A percentile compares a stretch with the other conserved stretches of the same genome.
Conservation (phyloP, 2,329 filamentous ascomycete genomes). For the Cadophora sp. region DNA sequence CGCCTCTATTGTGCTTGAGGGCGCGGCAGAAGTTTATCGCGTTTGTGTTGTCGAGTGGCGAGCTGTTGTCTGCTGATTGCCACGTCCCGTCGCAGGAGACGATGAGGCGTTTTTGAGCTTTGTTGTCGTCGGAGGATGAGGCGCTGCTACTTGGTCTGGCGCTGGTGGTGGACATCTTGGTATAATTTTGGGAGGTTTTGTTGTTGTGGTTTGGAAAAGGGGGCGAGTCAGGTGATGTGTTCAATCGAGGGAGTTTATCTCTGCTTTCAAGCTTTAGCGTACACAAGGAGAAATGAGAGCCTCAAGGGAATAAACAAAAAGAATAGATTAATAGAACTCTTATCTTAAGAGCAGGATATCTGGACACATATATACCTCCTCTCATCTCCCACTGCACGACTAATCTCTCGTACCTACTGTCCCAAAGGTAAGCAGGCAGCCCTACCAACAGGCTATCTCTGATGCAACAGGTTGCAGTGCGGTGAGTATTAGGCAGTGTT, state of each 20-base stretch:
- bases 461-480: neutral
- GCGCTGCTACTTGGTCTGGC: neutral
- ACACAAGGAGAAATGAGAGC: neutral
- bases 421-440: neutral
- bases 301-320: neutral
- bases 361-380: neutral
- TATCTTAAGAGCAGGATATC: neutral
- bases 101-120: slow-evolving; percentile 16
- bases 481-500: neutral
- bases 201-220: neutral
- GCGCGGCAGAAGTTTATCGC: slow-evolving; percentile 22
- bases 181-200: neutral
- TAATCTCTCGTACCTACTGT: neutral
- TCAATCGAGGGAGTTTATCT: neutral
- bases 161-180: neutral
- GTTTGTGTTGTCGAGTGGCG: slow-evolving; percentile 18
- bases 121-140: neutral
- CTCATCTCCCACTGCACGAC: neutral
- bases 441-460: neutral
- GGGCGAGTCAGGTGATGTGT: neutral
- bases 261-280: too few species aligned
- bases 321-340: too few species aligned
- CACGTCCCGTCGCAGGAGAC: slow-evolving; percentile 31
- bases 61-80: slow-evolving; percentile 22
- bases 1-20: slow-evolving; percentile 17